Evolutionary conservation across 2,329 filamentous ascomycete genomes (phyloP), one percentile per base, ranked within the genome.

Genomic region (Gnomoniopsis smithogilvyi): DNA sequence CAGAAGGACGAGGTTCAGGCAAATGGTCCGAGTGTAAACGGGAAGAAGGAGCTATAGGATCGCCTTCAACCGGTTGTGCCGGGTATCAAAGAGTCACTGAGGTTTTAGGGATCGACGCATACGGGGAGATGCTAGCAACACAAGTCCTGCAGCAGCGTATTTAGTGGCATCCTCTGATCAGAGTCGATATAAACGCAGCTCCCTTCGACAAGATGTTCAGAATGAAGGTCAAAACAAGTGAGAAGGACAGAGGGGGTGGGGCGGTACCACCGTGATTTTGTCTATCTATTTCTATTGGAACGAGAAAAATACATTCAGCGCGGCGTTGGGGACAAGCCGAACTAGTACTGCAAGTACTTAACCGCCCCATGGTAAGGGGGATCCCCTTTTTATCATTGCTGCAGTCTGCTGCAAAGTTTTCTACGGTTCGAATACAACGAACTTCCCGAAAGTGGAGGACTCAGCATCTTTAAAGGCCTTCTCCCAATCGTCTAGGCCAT

Each of bases 21-120:
- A 58, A 70, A 69, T 46, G 71, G 67, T 30, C 34, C 51, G 21
- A 19, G 15, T 11, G 50, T 59, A 36, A 71, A 69, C 51, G 68
- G 68, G 38, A 67, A 66, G 59, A 70, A 68, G 65, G 57, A 62
- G 47, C 62, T 67, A 54, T 70, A 65, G 50, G 15, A 48, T 3
- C 10, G 33, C 14, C 36, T 19, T 52, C 6, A 7, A 47, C 24
- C 15, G 19, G 30, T 21, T 33, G 24, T 11, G 19, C 10, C n/a
- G n/a, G 46, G 17, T 22, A 33, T 8, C 21, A 36, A 41, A 43
- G 50, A 22, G 22, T 19, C 43, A 3, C 21, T 24, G 19, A 11
- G 6, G 24, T 6, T n/a, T 24, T 11, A 45, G 45, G 24, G 10
- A 24, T 24, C 45, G 45, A 47, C 41, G n/a, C 17, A 45, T 6